These are phyloP conservation scores for Suillus decipiens DNA, from an alignment of 768 basidiomycete genomes.

Conservation along the genomic window DNA sequence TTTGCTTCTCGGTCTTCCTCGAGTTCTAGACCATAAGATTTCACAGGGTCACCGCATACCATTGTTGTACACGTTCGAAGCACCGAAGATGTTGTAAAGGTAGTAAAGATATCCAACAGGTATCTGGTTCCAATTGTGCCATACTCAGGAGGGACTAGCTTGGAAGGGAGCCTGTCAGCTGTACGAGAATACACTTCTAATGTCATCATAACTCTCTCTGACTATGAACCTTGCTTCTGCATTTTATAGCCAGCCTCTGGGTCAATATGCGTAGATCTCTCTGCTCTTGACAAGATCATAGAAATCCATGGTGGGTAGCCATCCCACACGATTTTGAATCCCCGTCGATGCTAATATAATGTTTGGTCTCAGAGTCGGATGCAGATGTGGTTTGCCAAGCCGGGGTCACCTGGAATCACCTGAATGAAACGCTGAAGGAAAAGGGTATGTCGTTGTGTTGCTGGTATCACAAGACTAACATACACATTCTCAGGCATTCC, in stretches of 20 bases:
- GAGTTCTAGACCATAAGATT: neutral
- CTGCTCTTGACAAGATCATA: constrained; percentile 61
- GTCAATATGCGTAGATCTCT: constrained; percentile 61
- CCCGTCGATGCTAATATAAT: constrained; percentile 11
- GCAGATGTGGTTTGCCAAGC: constrained; percentile 72
- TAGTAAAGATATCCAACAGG: constrained; percentile 71
- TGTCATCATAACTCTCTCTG: neutral
- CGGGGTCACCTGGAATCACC: constrained; percentile 74
- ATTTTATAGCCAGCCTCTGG: constrained; percentile 31
- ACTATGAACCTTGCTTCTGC: constrained; percentile 3
- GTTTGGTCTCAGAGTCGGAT: constrained; percentile 50
- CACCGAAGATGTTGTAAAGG: constrained; percentile 77
- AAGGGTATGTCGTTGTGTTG: constrained; percentile 35
- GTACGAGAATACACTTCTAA: constrained; percentile 35
- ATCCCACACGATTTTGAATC: neutral
- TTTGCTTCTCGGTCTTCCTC: constrained; percentile 33
- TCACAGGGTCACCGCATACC: constrained; percentile 16
- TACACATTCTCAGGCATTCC: constrained; percentile 16
- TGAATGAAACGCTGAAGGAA: constrained; percentile 64
- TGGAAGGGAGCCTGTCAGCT: constrained; percentile 82
- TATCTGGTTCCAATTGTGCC: constrained; percentile 73
- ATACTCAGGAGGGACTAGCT: constrained; percentile 79
- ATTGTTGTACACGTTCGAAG: constrained; percentile 56
- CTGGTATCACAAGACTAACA: constrained; percentile 1
- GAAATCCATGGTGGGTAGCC: constrained; percentile 47